These are phyloP conservation scores for Brassica nigra DNA, from an alignment of 345 rosid genomes.

Conservation along the genomic window DNA sequence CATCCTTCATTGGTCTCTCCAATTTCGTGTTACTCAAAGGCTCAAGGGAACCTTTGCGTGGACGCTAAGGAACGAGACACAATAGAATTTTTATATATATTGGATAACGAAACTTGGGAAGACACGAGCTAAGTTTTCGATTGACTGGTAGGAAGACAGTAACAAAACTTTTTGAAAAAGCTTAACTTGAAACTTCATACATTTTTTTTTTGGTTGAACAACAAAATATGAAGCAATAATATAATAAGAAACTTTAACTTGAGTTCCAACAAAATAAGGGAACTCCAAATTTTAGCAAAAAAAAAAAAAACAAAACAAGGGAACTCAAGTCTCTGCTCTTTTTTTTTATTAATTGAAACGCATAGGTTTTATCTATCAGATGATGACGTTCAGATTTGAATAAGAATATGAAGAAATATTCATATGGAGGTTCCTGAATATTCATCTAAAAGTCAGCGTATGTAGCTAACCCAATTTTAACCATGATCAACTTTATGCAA, in stretches of 20 bases:
- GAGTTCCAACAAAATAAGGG: not conserved
- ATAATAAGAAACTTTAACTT: not conserved
- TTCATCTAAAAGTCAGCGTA: constrained; percentile 3
- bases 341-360: not conserved
- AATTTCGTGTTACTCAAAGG: constrained; percentile 45
- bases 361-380: not conserved
- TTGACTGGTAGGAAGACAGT: not conserved
- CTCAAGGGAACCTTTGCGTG: constrained; percentile 51
- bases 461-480: not conserved
- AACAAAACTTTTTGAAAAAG: not conserved
- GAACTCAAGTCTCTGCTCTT: not conserved
- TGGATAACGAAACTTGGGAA: not conserved
- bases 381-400: not conserved
- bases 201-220: not conserved
- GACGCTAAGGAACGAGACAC: constrained; percentile 48
- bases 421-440: not conserved
- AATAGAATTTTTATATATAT: not conserved
- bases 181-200: not conserved
- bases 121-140: not conserved
- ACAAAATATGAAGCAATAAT: not conserved
- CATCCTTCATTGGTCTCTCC: constrained; percentile 39
- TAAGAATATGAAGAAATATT: not conserved
- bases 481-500: not conserved
- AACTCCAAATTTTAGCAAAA: too few species aligned
- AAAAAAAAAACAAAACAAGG: not conserved